Percentiles rank a stretch among this genome's conserved stretches.
Evolutionary conservation across 2,329 filamentous ascomycete species (phyloP).

Genomic region (Biscogniauxia mediterranea): DNA sequence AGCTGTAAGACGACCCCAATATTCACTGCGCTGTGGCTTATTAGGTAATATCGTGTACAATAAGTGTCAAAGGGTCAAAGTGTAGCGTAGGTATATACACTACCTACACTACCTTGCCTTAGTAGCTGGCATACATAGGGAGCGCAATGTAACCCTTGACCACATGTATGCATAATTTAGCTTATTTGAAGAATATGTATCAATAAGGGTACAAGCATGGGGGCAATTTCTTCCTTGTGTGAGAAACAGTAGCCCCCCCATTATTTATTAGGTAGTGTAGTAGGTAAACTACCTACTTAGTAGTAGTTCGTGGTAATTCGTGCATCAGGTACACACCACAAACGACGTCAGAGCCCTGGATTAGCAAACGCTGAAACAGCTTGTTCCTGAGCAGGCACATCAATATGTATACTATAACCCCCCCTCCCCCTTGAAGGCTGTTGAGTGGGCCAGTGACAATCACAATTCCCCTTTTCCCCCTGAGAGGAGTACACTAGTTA

Average conservation of each 20-base stretch:
- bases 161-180: neutral
- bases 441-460: slow-evolving; percentile 20
- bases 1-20: too few species aligned
- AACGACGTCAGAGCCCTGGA: neutral
- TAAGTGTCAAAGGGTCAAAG: too few species aligned
- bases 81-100: neutral
- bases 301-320: neutral
- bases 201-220: neutral
- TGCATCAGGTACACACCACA: neutral
- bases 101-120: too few species aligned
- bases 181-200: neutral
- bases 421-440: neutral
- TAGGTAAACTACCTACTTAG: too few species aligned
- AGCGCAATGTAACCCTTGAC: neutral
- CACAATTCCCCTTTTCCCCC: slow-evolving; percentile 20
- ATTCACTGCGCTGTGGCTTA: neutral
- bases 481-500: too few species aligned
- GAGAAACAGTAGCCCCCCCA: too few species aligned
- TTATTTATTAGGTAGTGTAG: neutral
- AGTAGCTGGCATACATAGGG: neutral
- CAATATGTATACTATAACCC: too few species aligned
- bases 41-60: neutral
- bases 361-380: neutral
- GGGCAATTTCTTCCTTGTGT: neutral
- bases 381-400: neutral